These are phyloP conservation scores for Geoglossum glabrum DNA, from an alignment of 495 filamentous ascomycete genomes.

Conservation along the genomic window DNA sequence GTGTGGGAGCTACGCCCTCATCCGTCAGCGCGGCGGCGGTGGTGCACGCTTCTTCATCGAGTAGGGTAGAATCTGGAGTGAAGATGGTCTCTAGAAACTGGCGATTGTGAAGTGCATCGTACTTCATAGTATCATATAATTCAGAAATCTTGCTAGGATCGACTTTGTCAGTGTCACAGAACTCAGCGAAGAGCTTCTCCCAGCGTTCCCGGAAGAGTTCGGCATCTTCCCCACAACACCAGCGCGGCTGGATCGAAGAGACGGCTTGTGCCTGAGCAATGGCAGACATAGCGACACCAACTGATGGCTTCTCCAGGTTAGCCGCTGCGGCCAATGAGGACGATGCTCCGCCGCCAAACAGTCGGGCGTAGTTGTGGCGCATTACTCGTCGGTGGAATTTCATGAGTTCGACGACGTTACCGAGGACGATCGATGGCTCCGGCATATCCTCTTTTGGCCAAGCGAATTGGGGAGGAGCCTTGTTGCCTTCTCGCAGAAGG, in stretches of 20 bases:
- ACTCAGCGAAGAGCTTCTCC: conserved; percentile 96
- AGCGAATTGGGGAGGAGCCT: conserved; percentile 81
- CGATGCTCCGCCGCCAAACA: conserved; percentile 38
- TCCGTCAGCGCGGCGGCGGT: neutral
- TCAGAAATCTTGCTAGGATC: conserved; percentile 97
- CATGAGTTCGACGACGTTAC: conserved; percentile 88
- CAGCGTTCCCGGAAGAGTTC: conserved; percentile 89
- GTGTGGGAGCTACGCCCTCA: neutral
- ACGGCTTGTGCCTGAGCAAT: conserved; percentile 37
- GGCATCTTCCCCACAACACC: conserved; percentile 92
- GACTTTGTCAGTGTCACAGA: conserved; percentile 89
- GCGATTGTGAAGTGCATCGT: conserved; percentile 90
- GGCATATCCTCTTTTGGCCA: conserved; percentile 89
- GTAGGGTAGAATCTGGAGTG: conserved; percentile 43
- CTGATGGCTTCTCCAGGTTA: conserved; percentile 19
- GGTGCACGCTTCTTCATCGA: neutral
- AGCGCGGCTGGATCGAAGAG: conserved; percentile 59
- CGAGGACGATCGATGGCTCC: conserved; percentile 76
- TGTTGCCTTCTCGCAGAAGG: conserved; percentile 66
- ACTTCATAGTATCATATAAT: conserved; percentile 98
- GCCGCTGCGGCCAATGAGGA: conserved; percentile 35
- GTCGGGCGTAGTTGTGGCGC: conserved; percentile 70
- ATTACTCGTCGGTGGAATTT: conserved; percentile 89
- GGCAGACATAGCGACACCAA: conserved; percentile 21
- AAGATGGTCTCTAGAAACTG: conserved; percentile 97